Percentiles rank a stretch among this genome's conserved stretches.
These are phyloP conservation scores for Aspergillus sp. DNA, from an alignment of 2,329 filamentous ascomycete genomes.

Conservation along the genomic window DNA sequence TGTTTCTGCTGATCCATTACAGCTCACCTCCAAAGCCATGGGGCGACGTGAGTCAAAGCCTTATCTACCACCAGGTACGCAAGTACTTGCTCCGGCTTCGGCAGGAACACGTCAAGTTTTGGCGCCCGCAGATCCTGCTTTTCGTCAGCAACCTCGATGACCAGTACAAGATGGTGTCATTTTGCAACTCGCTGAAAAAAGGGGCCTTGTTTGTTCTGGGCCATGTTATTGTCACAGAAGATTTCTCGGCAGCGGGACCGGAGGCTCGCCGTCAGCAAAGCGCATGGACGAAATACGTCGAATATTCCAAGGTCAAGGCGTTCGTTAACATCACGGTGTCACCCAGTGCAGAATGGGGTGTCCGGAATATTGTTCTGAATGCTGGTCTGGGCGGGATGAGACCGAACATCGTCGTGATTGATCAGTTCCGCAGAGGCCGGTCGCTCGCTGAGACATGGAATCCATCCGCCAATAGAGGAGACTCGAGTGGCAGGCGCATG, in stretches of 20 bases:
- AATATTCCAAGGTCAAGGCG: conserved; percentile 76
- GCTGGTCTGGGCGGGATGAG: conserved; percentile 80
- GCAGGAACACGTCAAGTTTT: conserved; percentile 88
- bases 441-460: conserved; percentile 51
- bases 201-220: conserved; percentile 76
- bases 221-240: conserved; percentile 76
- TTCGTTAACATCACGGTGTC: conserved; percentile 82
- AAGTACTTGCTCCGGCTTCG: conserved; percentile 77
- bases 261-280: conserved; percentile 74
- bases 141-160: conserved; percentile 74
- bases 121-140: conserved; percentile 78
- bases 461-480: conserved; percentile 23
- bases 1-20: conserved; percentile 80
- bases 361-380: conserved; percentile 70
- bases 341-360: conserved; percentile 73
- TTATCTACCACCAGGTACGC: conserved; percentile 81
- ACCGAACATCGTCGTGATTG: conserved; percentile 75
- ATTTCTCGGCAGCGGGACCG: conserved; percentile 68
- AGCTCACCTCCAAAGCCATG: conserved; percentile 76
- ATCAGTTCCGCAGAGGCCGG: conserved; percentile 58
- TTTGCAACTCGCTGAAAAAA: conserved; percentile 87
- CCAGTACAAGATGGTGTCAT: conserved; percentile 76
- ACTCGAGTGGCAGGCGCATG: conserved; percentile 12
- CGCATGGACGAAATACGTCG: conserved; percentile 78
- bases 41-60: conserved; percentile 81